These are phyloP conservation scores for Backusella circina DNA, from an alignment of 192 early-diverging fungal species.

Conservation along the genomic window DNA sequence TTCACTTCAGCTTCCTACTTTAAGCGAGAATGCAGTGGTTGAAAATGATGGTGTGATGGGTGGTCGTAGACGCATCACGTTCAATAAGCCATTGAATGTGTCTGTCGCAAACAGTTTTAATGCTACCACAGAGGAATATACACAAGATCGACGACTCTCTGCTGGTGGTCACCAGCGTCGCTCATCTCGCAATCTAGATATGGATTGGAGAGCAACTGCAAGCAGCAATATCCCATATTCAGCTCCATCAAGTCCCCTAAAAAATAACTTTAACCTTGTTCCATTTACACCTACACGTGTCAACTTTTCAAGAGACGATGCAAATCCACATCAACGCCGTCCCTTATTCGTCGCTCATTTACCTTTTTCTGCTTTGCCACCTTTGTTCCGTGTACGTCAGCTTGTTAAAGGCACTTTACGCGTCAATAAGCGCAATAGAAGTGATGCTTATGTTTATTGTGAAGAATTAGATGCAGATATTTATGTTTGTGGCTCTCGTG, in stretches of 20 bases:
- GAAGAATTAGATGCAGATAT: constrained; percentile 73
- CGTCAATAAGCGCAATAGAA: constrained; percentile 80
- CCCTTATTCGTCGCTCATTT: constrained; percentile 52
- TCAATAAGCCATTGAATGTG: not conserved
- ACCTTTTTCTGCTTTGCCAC: constrained; percentile 49
- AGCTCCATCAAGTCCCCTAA: constrained; percentile 5
- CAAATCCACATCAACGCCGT: constrained; percentile 46
- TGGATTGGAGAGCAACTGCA: constrained; percentile 30
- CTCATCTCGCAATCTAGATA: constrained; percentile 40
- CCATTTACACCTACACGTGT: constrained; percentile 41
- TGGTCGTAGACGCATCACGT: not conserved
- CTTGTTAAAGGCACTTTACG: constrained; percentile 74
- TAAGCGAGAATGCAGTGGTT: constrained; percentile 1
- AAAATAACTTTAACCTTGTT: constrained; percentile 27
- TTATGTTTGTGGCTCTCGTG: constrained; percentile 67
- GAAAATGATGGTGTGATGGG: constrained; percentile 5
- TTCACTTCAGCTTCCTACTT: constrained; percentile 15
- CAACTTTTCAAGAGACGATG: constrained; percentile 41
- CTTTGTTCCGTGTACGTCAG: constrained; percentile 41
- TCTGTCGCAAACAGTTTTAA: not conserved
- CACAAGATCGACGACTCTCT: not conserved
- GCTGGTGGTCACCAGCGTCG: constrained; percentile 18
- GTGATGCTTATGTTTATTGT: constrained; percentile 83
- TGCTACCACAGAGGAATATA: constrained; percentile 5
- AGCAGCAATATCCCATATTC: not conserved